Percentiles rank a stretch among this genome's conserved stretches.
These are phyloP conservation scores for Aspergillus baeticus DNA, from an alignment of 495 filamentous ascomycete genomes.

Conservation along the genomic window DNA sequence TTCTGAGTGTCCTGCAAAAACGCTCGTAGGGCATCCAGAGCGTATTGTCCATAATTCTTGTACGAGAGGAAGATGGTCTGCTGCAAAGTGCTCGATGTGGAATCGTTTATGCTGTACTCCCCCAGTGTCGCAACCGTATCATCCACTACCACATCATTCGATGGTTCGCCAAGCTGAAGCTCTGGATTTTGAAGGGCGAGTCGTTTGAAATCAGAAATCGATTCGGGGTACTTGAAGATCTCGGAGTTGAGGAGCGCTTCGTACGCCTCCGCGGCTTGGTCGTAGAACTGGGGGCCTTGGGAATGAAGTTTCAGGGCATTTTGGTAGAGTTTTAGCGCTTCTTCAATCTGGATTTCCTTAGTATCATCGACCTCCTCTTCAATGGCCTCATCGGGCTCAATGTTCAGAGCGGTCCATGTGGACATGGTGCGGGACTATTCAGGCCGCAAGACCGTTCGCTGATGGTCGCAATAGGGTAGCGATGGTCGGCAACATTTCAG, in stretches of 20 bases:
- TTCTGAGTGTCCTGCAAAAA: constrained; percentile 24
- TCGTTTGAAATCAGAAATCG: constrained; percentile 72
- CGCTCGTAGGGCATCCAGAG: constrained; percentile 69
- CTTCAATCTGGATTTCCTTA: constrained; percentile 94
- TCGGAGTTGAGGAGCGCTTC: constrained; percentile 82
- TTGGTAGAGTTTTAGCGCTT: constrained; percentile 94
- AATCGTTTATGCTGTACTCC: constrained; percentile 54
- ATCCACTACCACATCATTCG: constrained; percentile 42
- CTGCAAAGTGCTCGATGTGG: constrained; percentile 73
- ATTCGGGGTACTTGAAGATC: constrained; percentile 88
- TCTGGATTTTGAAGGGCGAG: constrained; percentile 60
- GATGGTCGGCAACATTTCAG: constrained; percentile 22
- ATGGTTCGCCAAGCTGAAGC: constrained; percentile 21
- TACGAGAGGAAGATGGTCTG: constrained; percentile 89
- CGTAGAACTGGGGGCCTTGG: constrained; percentile 72
- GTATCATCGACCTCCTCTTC: constrained; percentile 94
- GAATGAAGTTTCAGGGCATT: constrained; percentile 88
- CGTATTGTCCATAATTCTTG: constrained; percentile 92
- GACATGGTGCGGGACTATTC: constrained; percentile 37
- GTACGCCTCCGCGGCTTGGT: constrained; percentile 81
- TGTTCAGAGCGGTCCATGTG: constrained; percentile 80
- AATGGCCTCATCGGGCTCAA: constrained; percentile 85
- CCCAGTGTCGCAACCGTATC: constrained; percentile 42
- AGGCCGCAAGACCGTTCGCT: constrained; percentile 13
- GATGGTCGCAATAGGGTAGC: constrained; percentile 5